These are phyloP conservation scores for Penicillium desertorum DNA, from an alignment of 495 filamentous ascomycete genomes.

Conservation along the genomic window DNA sequence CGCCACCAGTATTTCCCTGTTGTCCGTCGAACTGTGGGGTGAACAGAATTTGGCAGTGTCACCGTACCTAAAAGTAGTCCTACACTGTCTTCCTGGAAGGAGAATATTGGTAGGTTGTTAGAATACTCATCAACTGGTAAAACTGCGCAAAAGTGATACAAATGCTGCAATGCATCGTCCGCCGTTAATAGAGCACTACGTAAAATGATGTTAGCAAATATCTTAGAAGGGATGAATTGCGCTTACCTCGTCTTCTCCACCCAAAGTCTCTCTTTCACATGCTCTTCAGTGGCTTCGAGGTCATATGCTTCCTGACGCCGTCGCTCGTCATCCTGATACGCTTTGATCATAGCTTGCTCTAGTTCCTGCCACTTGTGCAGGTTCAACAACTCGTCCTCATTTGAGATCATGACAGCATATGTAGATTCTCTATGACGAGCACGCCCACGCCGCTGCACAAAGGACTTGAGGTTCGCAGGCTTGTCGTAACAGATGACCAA, in stretches of 20 bases:
- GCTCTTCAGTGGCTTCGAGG: conserved; percentile 50
- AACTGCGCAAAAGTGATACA: conserved; percentile 77
- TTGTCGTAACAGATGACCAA: conserved; percentile 82
- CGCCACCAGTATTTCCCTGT: conserved; percentile 57
- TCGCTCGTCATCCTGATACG: conserved; percentile 70
- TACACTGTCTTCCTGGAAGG: conserved; percentile 31
- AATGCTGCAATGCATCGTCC: conserved; percentile 68
- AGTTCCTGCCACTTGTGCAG: conserved; percentile 57
- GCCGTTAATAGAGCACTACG: conserved; percentile 71
- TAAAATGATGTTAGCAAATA: conserved; percentile 2
- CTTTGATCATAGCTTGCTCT: conserved; percentile 70
- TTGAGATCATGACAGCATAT: conserved; percentile 63
- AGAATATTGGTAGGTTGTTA: conserved; percentile 51
- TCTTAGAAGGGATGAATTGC: no score
- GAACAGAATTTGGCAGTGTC: conserved; percentile 68
- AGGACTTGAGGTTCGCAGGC: conserved; percentile 76
- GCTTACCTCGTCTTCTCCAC: conserved; percentile 55
- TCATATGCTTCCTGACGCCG: conserved; percentile 43
- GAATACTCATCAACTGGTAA: conserved; percentile 58
- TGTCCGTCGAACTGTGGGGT: conserved; percentile 57
- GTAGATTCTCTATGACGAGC: conserved; percentile 71
- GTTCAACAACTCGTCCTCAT: conserved; percentile 35
- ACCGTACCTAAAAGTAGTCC: conserved; percentile 44
- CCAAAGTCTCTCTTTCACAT: conserved; percentile 45
- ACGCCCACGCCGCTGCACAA: conserved; percentile 84